Percentiles rank a stretch among this genome's conserved stretches.
These are phyloP conservation scores for Diaporthe aspalathi DNA, from an alignment of 2,329 filamentous ascomycete species.

Conservation along the genomic window DNA sequence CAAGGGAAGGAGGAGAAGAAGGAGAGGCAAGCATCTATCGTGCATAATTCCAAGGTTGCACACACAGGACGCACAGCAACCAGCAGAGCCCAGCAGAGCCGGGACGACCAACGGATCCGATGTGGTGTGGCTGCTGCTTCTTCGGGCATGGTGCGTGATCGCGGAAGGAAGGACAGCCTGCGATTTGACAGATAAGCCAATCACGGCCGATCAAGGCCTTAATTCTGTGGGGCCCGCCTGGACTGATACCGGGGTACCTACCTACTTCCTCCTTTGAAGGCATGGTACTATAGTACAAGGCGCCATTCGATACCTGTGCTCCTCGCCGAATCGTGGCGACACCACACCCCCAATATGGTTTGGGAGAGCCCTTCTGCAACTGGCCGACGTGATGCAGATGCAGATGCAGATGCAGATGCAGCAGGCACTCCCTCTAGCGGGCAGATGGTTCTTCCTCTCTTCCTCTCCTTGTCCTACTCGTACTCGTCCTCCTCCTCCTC, in stretches of 20 bases:
- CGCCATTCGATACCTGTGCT: neutral
- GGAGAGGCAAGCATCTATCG: neutral
- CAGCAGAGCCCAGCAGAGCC: slow-evolving; percentile 1
- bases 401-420: slow-evolving; percentile 19
- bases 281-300: slow-evolving; percentile 6
- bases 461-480: no score
- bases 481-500: neutral
- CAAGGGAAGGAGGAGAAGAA: neutral
- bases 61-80: neutral
- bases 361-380: slow-evolving; percentile 2
- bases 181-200: slow-evolving; percentile 19
- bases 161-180: slow-evolving; percentile 21
- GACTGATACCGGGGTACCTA: no score
- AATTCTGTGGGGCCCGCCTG: neutral
- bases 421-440: slow-evolving; percentile 13
- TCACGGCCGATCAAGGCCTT: neutral
- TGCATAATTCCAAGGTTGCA: no score
- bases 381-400: slow-evolving; percentile 19
- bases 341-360: neutral
- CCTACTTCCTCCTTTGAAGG: no score
- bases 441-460: neutral
- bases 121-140: slow-evolving; percentile 10
- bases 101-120: slow-evolving; percentile 15
- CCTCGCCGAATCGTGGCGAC: neutral
- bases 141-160: slow-evolving; percentile 14